Percentiles rank a stretch among this genome's conserved stretches.
phyloP scores from a whole-genome alignment of 2,329 filamentous ascomycete species.

The Scedosporium dehoogii region DNA sequence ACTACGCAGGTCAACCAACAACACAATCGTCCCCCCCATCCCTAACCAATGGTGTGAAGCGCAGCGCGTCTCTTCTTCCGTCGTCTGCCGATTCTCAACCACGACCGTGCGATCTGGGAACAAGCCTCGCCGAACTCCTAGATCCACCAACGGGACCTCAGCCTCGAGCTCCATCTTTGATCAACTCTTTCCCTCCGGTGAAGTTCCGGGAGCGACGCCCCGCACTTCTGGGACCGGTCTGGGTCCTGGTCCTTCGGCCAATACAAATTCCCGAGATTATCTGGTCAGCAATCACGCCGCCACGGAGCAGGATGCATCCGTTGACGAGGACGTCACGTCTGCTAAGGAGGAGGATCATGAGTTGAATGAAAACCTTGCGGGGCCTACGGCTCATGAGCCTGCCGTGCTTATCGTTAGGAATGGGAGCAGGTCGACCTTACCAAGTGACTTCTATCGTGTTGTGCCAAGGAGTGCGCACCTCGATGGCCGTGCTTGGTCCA shows the following conservation, averaged over 20 bases:
- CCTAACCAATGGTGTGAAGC: background rate
- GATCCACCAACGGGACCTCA: background rate
- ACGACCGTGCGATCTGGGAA: background rate
- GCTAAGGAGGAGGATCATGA: constrained; percentile 8
- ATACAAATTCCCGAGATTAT: background rate
- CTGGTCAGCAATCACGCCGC: background rate
- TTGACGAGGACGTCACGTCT: background rate
- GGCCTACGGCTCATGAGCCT: constrained; percentile 11
- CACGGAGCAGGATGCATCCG: background rate
- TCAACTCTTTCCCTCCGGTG: constrained; percentile 4
- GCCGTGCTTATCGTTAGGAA: constrained; percentile 47
- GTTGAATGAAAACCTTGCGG: constrained; percentile 4
- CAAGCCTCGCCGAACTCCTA: background rate
- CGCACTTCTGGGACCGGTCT: background rate
- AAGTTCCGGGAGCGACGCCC: background rate
- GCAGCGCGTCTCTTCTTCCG: background rate
- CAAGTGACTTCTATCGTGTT: constrained; percentile 63
- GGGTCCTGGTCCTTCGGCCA: background rate
- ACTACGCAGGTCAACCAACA: background rate
- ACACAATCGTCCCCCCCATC: background rate
- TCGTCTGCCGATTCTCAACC: constrained; percentile 5
- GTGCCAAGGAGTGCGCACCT: constrained; percentile 53
- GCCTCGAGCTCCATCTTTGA: constrained; percentile 5
- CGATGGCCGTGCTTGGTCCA: constrained; percentile 56
- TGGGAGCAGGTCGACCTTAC: constrained; percentile 47